Percentiles rank a stretch among this genome's conserved stretches.
These are phyloP conservation scores for Capsella bursapastoris DNA, from an alignment of 345 rosid species.

Conservation along the genomic window DNA sequence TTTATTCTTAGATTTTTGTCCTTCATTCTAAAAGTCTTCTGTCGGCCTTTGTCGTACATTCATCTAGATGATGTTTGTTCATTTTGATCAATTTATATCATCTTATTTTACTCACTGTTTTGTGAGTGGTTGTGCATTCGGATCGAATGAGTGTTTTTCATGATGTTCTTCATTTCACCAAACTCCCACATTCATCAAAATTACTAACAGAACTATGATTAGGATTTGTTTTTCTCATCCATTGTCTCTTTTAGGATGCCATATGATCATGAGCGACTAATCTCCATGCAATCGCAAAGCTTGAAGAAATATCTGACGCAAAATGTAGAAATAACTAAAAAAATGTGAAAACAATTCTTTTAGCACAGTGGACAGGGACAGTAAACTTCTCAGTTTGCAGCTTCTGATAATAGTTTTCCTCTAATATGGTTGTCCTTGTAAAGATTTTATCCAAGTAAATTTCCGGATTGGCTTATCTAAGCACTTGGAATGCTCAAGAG, in stretches of 20 bases:
- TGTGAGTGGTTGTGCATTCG: background rate
- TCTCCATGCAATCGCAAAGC: background rate
- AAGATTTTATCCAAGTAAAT: background rate
- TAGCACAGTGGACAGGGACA: background rate
- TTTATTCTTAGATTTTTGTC: background rate
- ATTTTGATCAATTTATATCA: slow-evolving; percentile 17
- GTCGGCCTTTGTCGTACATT: background rate
- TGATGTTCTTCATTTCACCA: slow-evolving; percentile 1
- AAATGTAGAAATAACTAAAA: background rate
- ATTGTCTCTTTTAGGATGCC: background rate
- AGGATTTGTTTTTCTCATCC: background rate
- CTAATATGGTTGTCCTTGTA: background rate
- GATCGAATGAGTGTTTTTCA: background rate
- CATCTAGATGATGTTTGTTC: slow-evolving; percentile 20
- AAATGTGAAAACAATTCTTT: background rate
- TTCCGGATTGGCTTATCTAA: background rate
- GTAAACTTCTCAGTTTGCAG: background rate
- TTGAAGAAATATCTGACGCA: background rate
- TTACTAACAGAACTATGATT: background rate
- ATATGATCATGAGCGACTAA: background rate
- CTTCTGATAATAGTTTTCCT: too few species aligned
- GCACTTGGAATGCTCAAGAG: background rate
- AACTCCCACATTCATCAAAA: background rate
- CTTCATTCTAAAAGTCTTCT: background rate
- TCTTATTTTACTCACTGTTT: background rate